Conservation (phyloP, 1,139 yeast genomes). For the Sugiyamaella japonica region DNA sequence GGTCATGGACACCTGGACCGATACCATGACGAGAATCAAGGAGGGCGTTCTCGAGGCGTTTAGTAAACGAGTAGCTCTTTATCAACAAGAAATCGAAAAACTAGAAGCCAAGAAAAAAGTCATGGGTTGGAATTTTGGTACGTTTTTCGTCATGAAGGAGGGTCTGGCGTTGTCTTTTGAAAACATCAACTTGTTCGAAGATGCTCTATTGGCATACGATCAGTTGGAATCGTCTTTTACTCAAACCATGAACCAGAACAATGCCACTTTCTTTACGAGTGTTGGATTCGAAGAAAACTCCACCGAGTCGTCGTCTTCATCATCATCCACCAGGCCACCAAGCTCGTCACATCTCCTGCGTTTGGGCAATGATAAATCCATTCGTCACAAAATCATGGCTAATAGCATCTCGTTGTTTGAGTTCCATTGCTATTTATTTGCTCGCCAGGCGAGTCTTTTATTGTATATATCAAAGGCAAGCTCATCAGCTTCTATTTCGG, state of each 20-base stretch:
- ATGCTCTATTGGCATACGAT: constrained; percentile 53
- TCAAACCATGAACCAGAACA: constrained; percentile 28
- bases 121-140: constrained; percentile 48
- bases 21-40: constrained; percentile 50
- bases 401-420: constrained; percentile 46
- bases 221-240: constrained; percentile 41
- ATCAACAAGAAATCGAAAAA: constrained; percentile 43
- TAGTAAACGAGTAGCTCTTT: constrained; percentile 48
- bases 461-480: constrained; percentile 36
- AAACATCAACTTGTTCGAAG: constrained; percentile 57
- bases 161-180: constrained; percentile 50
- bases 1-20: constrained; percentile 53
- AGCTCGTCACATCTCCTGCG: constrained; percentile 32
- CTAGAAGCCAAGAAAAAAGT: constrained; percentile 39
- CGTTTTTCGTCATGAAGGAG: constrained; percentile 48
- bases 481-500: constrained; percentile 44
- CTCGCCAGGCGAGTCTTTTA: constrained; percentile 45
- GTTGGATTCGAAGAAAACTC: constrained; percentile 35
- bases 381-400: constrained; percentile 41
- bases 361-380: constrained; percentile 37
- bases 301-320: constrained; percentile 13
- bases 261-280: constrained; percentile 33
- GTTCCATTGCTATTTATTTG: constrained; percentile 44
- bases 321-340: constrained; percentile 27
- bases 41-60: constrained; percentile 57